Conservation (phyloP, 352 stramenopile species). For the Globisporangium uncinulatum region DNA sequence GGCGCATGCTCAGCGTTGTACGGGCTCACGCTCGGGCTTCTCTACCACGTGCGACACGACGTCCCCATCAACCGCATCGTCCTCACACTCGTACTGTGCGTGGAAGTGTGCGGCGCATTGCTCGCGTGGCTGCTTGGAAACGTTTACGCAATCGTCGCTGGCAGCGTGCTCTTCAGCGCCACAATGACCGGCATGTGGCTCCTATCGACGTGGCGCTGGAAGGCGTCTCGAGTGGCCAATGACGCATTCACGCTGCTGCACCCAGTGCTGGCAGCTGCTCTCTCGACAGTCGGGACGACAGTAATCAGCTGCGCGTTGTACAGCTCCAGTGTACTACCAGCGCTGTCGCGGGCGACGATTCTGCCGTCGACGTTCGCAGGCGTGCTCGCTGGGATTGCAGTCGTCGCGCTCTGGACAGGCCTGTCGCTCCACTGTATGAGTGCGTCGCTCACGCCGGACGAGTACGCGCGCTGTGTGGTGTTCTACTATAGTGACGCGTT, state of each 20-base stretch:
- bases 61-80: constrained; percentile 11
- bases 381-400: not conserved
- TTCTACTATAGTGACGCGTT: constrained; percentile 8
- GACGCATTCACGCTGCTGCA: constrained; percentile 5
- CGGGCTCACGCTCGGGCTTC: constrained; percentile 12
- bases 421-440: constrained; percentile 9
- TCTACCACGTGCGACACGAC: constrained; percentile 19
- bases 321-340: not conserved
- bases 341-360: not conserved
- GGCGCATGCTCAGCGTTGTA: constrained; percentile 4
- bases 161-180: not conserved
- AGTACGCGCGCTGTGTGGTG: constrained; percentile 8
- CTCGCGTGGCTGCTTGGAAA: constrained; percentile 1
- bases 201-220: constrained; percentile 3
- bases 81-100: constrained; percentile 9
- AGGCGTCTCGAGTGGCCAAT: not conserved
- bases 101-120: constrained; percentile 3
- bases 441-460: constrained; percentile 6
- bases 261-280: constrained; percentile 1
- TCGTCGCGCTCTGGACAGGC: constrained; percentile 5
- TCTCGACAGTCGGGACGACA: not conserved
- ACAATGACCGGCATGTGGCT: constrained; percentile 2
- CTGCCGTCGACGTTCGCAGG: not conserved
- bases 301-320: not conserved
- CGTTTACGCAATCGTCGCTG: not conserved